phyloP scores from a whole-genome alignment of 129 eudicot genomes.

The Chrysanthemum seticuspe region DNA sequence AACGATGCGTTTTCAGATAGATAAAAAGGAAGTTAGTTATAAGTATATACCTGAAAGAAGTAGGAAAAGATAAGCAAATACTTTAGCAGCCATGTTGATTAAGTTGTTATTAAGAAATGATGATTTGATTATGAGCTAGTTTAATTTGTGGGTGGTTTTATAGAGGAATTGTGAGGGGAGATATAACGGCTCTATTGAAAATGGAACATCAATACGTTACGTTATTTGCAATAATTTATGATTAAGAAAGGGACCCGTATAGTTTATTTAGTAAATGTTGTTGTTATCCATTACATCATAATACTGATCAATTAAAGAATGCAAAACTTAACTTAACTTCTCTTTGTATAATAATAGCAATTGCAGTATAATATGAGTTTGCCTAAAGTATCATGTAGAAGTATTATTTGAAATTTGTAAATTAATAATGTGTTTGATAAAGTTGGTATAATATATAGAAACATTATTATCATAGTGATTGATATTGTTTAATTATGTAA shows the following conservation, averaged over 20 bases:
- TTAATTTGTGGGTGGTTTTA: conserved; percentile 20
- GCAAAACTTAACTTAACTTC: too few relatives aligned
- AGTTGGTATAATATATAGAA: too few relatives aligned
- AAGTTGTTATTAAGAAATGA: conserved; percentile 1
- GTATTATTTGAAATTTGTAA: too few relatives aligned
- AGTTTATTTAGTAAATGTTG: conserved; percentile 13
- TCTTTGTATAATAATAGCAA: too few relatives aligned
- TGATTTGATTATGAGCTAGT: conserved; percentile 9
- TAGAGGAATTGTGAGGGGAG: conserved; percentile 9
- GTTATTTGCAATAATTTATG: conserved; percentile 20
- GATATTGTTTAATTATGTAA: not conserved
- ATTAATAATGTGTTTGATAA: too few relatives aligned
- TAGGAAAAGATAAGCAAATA: conserved; percentile 23
- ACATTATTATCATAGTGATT: too few relatives aligned
- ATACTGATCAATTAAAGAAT: too few relatives aligned
- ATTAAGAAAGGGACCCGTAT: conserved; percentile 12
- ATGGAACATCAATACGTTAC: conserved; percentile 36
- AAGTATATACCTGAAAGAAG: conserved; percentile 34
- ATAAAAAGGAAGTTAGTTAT: not conserved
- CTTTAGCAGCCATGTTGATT: conserved; percentile 26
- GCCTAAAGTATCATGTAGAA: too few relatives aligned
- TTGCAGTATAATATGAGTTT: too few relatives aligned
- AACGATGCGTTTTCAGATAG: not conserved
- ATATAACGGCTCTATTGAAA: conserved; percentile 34
- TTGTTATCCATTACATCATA: conserved; percentile 2